phyloP scores from a whole-genome alignment of 2,329 filamentous ascomycete species.

The Graphilbum sp. region DNA sequence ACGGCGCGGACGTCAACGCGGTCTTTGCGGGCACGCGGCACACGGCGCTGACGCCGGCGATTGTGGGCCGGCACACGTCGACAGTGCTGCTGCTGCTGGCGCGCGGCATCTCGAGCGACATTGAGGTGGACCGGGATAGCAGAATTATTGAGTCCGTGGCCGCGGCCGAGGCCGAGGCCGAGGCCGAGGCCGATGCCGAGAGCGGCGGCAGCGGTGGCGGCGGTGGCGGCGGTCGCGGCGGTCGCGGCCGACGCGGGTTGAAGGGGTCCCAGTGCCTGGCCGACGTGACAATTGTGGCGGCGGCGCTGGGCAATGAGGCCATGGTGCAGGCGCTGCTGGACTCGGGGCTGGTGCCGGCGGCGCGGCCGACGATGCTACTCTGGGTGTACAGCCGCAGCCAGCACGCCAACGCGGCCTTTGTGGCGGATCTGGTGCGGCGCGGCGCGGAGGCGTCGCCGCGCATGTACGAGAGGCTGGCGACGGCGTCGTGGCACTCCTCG shows the following conservation, averaged over 20 bases:
- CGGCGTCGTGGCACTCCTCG: too few relatives aligned
- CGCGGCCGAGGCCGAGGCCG: too few relatives aligned
- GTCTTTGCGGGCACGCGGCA: neutral
- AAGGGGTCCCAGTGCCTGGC: neutral
- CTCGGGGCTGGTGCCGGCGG: neutral
- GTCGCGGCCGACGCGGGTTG: too few relatives aligned
- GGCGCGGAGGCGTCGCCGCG: neutral
- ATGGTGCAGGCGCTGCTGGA: neutral
- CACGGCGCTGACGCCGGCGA: too few relatives aligned
- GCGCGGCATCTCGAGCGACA: neutral
- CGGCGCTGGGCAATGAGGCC: neutral
- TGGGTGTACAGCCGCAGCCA: neutral
- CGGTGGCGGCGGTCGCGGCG: too few relatives aligned
- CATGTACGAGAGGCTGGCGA: neutral
- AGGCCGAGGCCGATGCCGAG: too few relatives aligned
- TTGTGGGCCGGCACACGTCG: neutral
- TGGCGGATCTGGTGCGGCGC: neutral
- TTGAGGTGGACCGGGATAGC: too few relatives aligned
- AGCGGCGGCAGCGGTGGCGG: too few relatives aligned
- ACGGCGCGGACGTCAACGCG: conserved; percentile 1
- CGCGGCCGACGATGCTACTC: neutral
- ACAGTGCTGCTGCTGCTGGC: neutral
- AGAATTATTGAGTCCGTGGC: too few relatives aligned
- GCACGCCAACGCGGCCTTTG: neutral
- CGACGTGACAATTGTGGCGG: conserved; percentile 1